These are phyloP conservation scores for Eucalyptus marginata DNA, from an alignment of 345 rosid genomes.

Conservation along the genomic window DNA sequence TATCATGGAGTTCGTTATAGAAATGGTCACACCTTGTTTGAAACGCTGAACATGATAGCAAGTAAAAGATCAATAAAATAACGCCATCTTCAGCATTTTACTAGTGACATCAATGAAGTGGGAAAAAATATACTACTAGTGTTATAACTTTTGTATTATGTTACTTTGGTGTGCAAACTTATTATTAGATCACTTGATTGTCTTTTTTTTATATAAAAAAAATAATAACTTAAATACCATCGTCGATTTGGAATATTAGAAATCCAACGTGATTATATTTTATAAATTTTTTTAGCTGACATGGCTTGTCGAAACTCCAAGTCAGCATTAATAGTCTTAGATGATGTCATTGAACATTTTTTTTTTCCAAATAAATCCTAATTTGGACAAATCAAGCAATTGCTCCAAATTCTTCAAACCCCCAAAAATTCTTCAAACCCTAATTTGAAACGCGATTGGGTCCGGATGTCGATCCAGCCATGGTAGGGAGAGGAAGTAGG, in stretches of 20 bases:
- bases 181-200: background rate
- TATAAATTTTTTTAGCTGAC: background rate
- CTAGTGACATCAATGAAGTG: background rate
- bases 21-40: background rate
- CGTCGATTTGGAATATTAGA: fast-evolving
- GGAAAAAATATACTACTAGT: too few species aligned
- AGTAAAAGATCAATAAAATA: background rate
- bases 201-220: fast-evolving
- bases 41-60: background rate
- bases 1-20: background rate
- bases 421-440: background rate
- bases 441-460: background rate
- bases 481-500: background rate
- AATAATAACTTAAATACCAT: fast-evolving
- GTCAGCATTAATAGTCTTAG: background rate
- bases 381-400: background rate
- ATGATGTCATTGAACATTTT: background rate
- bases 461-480: background rate
- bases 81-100: background rate
- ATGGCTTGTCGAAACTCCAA: background rate
- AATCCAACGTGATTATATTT: background rate
- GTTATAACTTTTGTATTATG: fast-evolving
- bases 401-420: background rate
- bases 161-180: too few species aligned
- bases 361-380: background rate